Percentiles rank a stretch among this genome's conserved stretches.
Evolutionary conservation across 768 basidiomycete genomes (phyloP).

Genomic region (Podaxis pistillaris): DNA sequence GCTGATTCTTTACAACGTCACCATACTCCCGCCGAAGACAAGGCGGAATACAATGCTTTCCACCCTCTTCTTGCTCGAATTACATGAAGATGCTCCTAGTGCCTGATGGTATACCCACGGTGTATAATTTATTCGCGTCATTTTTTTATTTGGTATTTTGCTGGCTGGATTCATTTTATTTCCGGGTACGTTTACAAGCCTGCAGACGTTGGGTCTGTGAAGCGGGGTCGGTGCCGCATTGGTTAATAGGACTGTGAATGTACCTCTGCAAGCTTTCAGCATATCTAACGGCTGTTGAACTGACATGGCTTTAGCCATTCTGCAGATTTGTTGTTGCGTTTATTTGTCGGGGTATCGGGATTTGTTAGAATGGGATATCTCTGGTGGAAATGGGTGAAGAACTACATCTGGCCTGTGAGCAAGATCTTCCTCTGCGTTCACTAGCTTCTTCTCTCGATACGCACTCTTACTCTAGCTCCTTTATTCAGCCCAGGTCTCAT

Average conservation of each 20-base stretch:
- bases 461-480: neutral
- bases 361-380: conserved; percentile 50
- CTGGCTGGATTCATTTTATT: conserved; percentile 63
- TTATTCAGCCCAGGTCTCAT: conserved; percentile 49
- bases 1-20: neutral
- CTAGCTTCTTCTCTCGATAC: neutral
- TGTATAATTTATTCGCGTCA: conserved; percentile 46
- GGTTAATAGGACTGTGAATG: conserved; percentile 35
- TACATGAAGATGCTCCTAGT: conserved; percentile 65
- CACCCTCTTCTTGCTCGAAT: conserved; percentile 26
- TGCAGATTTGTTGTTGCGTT: conserved; percentile 53
- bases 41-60: conserved; percentile 8
- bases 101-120: conserved; percentile 49
- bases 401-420: conserved; percentile 58
- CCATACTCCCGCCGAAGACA: conserved; percentile 1
- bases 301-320: neutral
- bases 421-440: conserved; percentile 51
- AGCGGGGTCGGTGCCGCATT: conserved; percentile 30
- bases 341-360: conserved; percentile 52
- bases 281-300: neutral
- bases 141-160: conserved; percentile 61
- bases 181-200: conserved; percentile 58
- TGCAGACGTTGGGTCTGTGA: conserved; percentile 30
- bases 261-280: conserved; percentile 40
- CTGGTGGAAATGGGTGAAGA: conserved; percentile 58